These are phyloP conservation scores for Agaricus blazei DNA, from an alignment of 768 basidiomycete genomes.

Conservation along the genomic window DNA sequence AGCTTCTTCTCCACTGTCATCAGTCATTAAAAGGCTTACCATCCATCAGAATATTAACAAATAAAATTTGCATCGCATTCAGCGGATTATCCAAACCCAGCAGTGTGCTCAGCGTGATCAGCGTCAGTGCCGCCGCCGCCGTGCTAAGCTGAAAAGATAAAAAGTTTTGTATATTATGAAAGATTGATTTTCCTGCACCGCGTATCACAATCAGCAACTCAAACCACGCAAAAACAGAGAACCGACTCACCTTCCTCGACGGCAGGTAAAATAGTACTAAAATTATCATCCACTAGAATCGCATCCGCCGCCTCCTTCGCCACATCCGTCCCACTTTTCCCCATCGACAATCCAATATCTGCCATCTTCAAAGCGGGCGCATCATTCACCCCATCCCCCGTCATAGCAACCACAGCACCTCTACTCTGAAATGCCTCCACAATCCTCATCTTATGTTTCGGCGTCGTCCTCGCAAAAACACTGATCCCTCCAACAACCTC, in stretches of 20 bases:
- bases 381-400: constrained; percentile 97
- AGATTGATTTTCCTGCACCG: constrained; percentile 83
- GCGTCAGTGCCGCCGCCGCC: constrained; percentile 91
- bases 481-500: constrained; percentile 78
- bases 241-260: constrained; percentile 78
- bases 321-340: constrained; percentile 96
- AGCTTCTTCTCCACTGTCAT: background rate
- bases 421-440: constrained; percentile 89
- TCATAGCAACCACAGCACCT: constrained; percentile 94
- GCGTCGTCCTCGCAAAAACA: constrained; percentile 94
- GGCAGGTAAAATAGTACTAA: constrained; percentile 89
- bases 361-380: constrained; percentile 97
- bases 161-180: constrained; percentile 99
- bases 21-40: constrained; percentile 38
- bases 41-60: constrained; percentile 99
- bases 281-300: constrained; percentile 96
- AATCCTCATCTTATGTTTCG: constrained; percentile 97
- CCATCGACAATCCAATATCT: constrained; percentile 97
- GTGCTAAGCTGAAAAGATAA: constrained; percentile 95
- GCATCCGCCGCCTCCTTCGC: constrained; percentile 98
- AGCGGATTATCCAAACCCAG: constrained; percentile 88
- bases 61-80: constrained; percentile 99
- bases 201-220: background rate
- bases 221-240: constrained; percentile 9
- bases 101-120: constrained; percentile 92